Base-by-base conservation (phyloP, 805 yeast genomes). In the Yueomyces sp. region DNA sequence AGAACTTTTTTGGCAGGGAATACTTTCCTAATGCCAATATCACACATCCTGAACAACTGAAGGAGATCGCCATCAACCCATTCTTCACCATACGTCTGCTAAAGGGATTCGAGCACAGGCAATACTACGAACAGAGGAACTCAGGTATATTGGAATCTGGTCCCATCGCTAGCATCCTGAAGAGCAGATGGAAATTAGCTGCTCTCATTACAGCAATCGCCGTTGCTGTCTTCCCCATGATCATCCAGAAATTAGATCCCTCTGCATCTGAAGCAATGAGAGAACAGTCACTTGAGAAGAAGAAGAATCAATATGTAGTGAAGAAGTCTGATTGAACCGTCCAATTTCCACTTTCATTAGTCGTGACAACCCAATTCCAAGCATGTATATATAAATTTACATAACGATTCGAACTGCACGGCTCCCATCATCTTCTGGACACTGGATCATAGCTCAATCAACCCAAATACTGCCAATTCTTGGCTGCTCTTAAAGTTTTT, bases 161-260 rank as follows among this genome's bases (percentile, higher is more conserved):
- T 2, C 64, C 67, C 3, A 36, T 67, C 2, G 70, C 66, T 7
- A 56, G 59, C 2, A 48, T 68, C 6, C 34, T 66, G 7, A 56
- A 60, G 40, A 63, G 66, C 32, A 67, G 65, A 39, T 56, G 66
- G 58, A 68, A 67, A 44, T 48, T 64, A 28, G 60, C 57, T 3
- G 60, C 58, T 26, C 60, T 56, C 4, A 41, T 64, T 0, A 45
- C 66, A 4, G 49, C 49, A 4, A 28, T 66, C 7, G 40, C 52
- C 9, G 37, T 58, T 4, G 42, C 58, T 4, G 40, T 53, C 1
- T 57, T 62, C 45, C 72, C 73, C 26, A 47, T 57, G 38, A 29
- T 67, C 1, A 36, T 67, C n/a, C 70, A 65, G 48, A 63, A 57
- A 43, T 44, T 68, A 30, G 72, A 68, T 45, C 70, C 71, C 36